These are phyloP conservation scores for Neurospora sp. DNA, from an alignment of 495 filamentous ascomycete genomes.

Conservation along the genomic window DNA sequence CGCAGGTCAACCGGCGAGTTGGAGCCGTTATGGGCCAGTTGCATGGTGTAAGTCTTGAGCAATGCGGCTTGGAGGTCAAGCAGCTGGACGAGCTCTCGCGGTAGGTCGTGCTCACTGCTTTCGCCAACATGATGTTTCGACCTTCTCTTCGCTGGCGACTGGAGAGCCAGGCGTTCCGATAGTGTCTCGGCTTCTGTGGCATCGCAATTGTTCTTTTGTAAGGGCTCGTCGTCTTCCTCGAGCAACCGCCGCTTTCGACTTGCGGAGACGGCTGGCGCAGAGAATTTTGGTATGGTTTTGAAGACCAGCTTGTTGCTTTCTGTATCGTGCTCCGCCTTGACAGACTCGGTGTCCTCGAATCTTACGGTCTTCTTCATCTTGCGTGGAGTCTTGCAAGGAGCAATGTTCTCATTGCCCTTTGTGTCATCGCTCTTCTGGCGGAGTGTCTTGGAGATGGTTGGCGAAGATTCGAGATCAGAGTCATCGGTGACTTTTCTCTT, in stretches of 20 bases:
- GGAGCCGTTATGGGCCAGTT: slow-evolving; percentile 55
- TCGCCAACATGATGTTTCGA: not conserved
- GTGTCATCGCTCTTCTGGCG: slow-evolving; percentile 8
- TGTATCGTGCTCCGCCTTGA: not conserved
- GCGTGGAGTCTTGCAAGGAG: slow-evolving; percentile 2
- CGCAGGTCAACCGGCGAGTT: slow-evolving; percentile 48
- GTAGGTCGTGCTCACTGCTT: slow-evolving; percentile 22
- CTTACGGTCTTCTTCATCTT: slow-evolving; percentile 19
- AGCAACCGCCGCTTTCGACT: slow-evolving; percentile 13
- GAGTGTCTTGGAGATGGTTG: slow-evolving; percentile 15
- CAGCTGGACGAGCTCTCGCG: slow-evolving; percentile 45
- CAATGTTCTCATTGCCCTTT: not conserved
- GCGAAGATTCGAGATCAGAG: not conserved
- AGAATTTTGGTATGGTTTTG: not conserved
- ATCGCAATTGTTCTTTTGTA: not conserved
- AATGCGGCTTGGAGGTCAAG: slow-evolving; percentile 47
- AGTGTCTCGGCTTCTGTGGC: slow-evolving; percentile 19
- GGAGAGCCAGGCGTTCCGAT: slow-evolving; percentile 30
- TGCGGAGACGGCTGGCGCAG: slow-evolving; percentile 1
- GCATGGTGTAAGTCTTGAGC: slow-evolving; percentile 46
- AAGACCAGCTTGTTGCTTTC: not conserved
- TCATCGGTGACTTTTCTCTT: slow-evolving; percentile 23
- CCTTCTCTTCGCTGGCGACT: slow-evolving; percentile 18
- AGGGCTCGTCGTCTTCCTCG: slow-evolving; percentile 7
- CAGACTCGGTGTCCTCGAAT: slow-evolving; percentile 12